Evolutionary conservation across 306 rosid genomes (phyloP).

Genomic region (Fagus sylvatica): DNA sequence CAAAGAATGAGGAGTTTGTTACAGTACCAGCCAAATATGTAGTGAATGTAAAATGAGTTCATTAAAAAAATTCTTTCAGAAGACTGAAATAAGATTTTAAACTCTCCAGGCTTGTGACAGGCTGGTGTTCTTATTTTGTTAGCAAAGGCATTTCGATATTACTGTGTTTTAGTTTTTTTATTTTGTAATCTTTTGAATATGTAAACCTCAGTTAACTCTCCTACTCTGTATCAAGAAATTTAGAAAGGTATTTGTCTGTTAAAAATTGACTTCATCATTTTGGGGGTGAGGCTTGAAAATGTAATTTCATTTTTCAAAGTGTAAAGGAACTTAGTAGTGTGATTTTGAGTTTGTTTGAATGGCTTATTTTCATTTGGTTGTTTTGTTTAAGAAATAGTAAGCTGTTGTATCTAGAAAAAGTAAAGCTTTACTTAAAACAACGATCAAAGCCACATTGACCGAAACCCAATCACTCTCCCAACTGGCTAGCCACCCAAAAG

Average conservation of each 20-base stretch:
- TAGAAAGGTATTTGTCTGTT: not conserved
- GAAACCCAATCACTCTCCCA: too few species aligned
- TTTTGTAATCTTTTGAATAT: not conserved
- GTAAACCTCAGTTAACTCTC: not conserved
- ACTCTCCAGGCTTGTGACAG: slow-evolving; percentile 38
- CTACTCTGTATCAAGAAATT: slow-evolving; percentile 10
- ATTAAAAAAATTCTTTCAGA: slow-evolving; percentile 37
- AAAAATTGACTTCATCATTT: not conserved
- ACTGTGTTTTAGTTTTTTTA: slow-evolving; percentile 14
- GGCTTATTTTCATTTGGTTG: too few species aligned
- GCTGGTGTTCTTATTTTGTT: slow-evolving; percentile 40
- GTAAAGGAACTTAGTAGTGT: too few species aligned
- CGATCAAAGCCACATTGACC: too few species aligned
- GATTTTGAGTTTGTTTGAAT: too few species aligned
- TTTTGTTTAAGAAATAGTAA: too few species aligned
- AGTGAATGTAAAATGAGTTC: slow-evolving; percentile 40
- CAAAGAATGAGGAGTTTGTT: slow-evolving; percentile 24
- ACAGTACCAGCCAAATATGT: slow-evolving; percentile 30
- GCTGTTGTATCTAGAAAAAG: too few species aligned
- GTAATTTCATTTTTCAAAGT: not conserved
- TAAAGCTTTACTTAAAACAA: too few species aligned
- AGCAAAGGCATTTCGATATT: slow-evolving; percentile 29
- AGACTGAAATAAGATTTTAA: slow-evolving; percentile 33
- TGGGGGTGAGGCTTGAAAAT: not conserved
- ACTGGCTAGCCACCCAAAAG: too few species aligned